phyloP scores from a whole-genome alignment of 108 stramenopile genomes.

The Skeletonema tropicum region DNA sequence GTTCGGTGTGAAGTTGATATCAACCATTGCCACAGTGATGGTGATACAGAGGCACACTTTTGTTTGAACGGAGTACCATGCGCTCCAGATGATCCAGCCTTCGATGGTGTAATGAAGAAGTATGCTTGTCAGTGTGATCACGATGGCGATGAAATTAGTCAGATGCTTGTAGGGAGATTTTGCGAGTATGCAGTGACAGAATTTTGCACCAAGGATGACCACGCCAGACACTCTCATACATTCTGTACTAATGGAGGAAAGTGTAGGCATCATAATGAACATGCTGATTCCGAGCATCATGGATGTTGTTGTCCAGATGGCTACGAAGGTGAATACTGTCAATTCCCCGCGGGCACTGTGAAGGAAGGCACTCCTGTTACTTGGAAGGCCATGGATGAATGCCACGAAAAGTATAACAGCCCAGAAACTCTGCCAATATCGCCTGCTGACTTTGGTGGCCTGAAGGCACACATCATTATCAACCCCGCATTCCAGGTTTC shows the following conservation, averaged over 20 bases:
- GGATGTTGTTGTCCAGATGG: conserved; percentile 48
- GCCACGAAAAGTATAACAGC: conserved; percentile 9
- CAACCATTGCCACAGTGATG: conserved; percentile 43
- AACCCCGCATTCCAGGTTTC: conserved; percentile 16
- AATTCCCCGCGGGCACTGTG: conserved; percentile 30
- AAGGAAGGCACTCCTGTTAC: conserved; percentile 23
- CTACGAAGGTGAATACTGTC: conserved; percentile 45
- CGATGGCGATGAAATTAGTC: conserved; percentile 12
- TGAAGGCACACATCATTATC: conserved; percentile 7
- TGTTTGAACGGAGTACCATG: conserved; percentile 64
- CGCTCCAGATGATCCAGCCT: conserved; percentile 13
- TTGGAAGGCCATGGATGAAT: conserved; percentile 38
- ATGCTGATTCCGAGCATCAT: conserved; percentile 35
- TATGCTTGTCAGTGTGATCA: conserved; percentile 31
- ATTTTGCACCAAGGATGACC: conserved; percentile 31
- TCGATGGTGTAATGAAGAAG: conserved; percentile 24
- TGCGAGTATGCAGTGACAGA: conserved; percentile 52
- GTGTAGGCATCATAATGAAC: conserved; percentile 29
- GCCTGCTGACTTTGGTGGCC: conserved; percentile 1
- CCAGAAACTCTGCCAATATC: background rate
- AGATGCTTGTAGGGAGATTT: conserved; percentile 40
- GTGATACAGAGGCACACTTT: conserved; percentile 25
- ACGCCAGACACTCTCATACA: conserved; percentile 17
- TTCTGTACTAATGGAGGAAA: conserved; percentile 50
- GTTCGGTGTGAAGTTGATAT: conserved; percentile 63